Conservation (phyloP, 164 flowering plant genomes). For the Chimonanthus praecox region DNA sequence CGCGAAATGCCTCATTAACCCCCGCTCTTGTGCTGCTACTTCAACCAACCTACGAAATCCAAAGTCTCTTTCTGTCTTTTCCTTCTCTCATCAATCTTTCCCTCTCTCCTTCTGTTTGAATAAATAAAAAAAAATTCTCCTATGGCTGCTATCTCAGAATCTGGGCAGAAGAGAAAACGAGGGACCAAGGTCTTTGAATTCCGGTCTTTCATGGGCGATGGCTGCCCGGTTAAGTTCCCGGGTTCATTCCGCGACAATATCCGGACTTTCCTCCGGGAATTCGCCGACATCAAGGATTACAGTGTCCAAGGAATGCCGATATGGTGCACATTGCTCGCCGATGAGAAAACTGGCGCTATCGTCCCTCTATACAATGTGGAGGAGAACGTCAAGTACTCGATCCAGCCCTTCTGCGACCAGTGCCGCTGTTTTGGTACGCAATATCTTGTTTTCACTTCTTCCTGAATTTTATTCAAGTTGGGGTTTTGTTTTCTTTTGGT, state of each 20-base stretch:
- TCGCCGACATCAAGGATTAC: slow-evolving; percentile 49
- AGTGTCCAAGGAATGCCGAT: slow-evolving; percentile 45
- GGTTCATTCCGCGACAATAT: slow-evolving; percentile 72
- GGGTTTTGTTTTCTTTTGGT: not conserved
- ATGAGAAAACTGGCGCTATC: slow-evolving; percentile 40
- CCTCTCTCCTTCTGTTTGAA: not conserved
- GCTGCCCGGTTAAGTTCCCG: slow-evolving; percentile 33
- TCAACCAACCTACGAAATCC: not conserved
- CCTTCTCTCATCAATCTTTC: not conserved
- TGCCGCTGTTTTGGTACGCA: slow-evolving; percentile 65
- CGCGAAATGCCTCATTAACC: too few relatives aligned
- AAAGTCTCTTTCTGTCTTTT: not conserved
- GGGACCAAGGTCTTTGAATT: slow-evolving; percentile 21
- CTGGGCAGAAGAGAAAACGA: not conserved
- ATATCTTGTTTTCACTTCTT: not conserved
- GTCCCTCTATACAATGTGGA: slow-evolving; percentile 76
- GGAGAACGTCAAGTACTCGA: slow-evolving; percentile 45
- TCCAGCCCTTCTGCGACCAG: slow-evolving; percentile 60
- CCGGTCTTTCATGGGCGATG: slow-evolving; percentile 49
- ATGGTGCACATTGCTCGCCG: slow-evolving; percentile 61
- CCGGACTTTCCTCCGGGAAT: slow-evolving; percentile 47
- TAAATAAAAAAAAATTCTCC: too few relatives aligned
- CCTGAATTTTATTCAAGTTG: too few relatives aligned
- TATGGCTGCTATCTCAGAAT: not conserved
- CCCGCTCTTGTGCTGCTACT: too few relatives aligned